These are phyloP conservation scores for Tinospora cordifolia DNA, from an alignment of 164 flowering plant species.

Conservation along the genomic window DNA sequence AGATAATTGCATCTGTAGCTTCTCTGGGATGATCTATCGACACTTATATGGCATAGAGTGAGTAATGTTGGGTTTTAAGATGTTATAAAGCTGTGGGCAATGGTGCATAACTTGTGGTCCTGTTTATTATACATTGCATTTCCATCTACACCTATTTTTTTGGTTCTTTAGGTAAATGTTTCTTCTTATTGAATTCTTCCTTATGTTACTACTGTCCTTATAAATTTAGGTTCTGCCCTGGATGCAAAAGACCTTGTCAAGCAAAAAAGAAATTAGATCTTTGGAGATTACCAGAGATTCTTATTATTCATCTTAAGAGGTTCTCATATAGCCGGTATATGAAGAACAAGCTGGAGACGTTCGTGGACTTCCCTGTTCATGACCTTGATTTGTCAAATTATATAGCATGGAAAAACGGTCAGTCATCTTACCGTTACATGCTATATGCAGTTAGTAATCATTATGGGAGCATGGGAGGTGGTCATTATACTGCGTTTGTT, in stretches of 20 bases:
- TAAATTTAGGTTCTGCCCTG: conserved; percentile 70
- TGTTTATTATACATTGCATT: too few species aligned
- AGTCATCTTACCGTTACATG: conserved; percentile 43
- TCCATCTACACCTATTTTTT: not conserved
- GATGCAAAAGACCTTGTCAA: conserved; percentile 78
- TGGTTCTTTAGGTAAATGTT: not conserved
- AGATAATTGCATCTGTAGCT: not conserved
- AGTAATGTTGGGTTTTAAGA: not conserved
- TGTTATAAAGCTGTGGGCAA: not conserved
- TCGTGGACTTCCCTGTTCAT: conserved; percentile 74
- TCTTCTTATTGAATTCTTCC: not conserved
- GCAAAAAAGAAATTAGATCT: conserved; percentile 92
- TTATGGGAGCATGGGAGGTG: conserved; percentile 94
- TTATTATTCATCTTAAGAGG: conserved; percentile 87
- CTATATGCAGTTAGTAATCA: conserved; percentile 90
- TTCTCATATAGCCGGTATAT: conserved; percentile 71
- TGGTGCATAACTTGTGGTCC: too few species aligned
- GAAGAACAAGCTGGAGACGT: conserved; percentile 88
- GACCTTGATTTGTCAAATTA: conserved; percentile 70
- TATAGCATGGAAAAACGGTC: conserved; percentile 36
- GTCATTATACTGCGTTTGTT: conserved; percentile 89
- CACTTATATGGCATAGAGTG: not conserved
- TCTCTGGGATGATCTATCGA: not conserved
- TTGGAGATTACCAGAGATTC: conserved; percentile 92
- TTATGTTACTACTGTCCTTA: not conserved